Evolutionary conservation across 2,329 filamentous ascomycete species (phyloP).

Genomic region (Parascedosporium putredinis): DNA sequence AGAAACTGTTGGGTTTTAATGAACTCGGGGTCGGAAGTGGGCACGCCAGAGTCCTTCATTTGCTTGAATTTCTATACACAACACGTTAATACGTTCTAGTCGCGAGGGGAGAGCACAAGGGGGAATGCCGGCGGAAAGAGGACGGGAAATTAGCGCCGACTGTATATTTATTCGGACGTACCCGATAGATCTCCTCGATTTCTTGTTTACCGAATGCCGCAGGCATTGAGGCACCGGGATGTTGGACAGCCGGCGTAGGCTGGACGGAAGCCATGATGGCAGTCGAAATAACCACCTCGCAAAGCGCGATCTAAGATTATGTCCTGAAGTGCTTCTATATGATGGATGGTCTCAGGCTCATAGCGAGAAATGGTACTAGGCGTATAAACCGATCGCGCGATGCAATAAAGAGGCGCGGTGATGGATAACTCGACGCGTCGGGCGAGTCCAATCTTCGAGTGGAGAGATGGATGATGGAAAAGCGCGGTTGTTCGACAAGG

Average conservation of each 20-base stretch:
- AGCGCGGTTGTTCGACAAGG: not conserved
- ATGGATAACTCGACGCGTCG: not conserved
- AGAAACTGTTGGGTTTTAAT: constrained; percentile 73
- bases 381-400: constrained; percentile 12
- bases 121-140: constrained; percentile 6
- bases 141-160: not conserved
- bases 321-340: constrained; percentile 15
- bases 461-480: not conserved
- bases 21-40: constrained; percentile 75
- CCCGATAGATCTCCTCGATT: constrained; percentile 62
- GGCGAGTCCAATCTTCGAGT: not conserved
- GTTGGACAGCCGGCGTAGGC: constrained; percentile 56
- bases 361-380: constrained; percentile 22
- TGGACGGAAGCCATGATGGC: constrained; percentile 72
- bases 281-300: constrained; percentile 15
- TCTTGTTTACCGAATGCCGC: constrained; percentile 64
- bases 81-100: not conserved
- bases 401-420: constrained; percentile 8
- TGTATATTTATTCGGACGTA: constrained; percentile 28
- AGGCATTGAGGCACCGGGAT: constrained; percentile 52
- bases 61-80: constrained; percentile 65
- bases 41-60: constrained; percentile 78
- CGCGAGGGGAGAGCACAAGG: not conserved
- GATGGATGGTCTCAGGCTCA: constrained; percentile 24
- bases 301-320: constrained; percentile 15